Conservation (phyloP, 2,329 filamentous ascomycete species). For the Alternaria ventricosa region DNA sequence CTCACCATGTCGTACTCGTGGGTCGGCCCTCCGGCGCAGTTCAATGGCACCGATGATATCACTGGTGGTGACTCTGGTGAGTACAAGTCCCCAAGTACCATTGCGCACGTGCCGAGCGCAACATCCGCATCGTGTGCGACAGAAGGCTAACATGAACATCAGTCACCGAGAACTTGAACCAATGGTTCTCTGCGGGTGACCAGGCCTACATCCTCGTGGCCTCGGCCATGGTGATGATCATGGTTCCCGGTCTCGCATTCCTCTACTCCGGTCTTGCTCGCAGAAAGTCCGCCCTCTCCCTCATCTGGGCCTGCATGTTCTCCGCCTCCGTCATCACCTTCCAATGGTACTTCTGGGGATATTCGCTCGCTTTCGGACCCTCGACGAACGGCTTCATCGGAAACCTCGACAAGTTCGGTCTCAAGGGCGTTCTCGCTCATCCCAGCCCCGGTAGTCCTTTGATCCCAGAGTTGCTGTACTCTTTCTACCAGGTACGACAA, state of each 20-base stretch:
- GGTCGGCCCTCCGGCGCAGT: constrained; percentile 53
- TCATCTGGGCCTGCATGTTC: constrained; percentile 98
- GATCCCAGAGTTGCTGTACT: constrained; percentile 87
- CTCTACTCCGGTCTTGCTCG: constrained; percentile 97
- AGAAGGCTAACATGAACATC: constrained; percentile 24
- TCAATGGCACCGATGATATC: constrained; percentile 63
- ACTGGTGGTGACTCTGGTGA: constrained; percentile 80
- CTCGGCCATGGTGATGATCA: constrained; percentile 91
- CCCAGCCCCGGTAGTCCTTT: constrained; percentile 90
- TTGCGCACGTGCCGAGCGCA: constrained; percentile 28
- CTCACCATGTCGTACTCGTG: constrained; percentile 57
- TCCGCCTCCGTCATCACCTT: constrained; percentile 90
- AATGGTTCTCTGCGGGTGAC: constrained; percentile 92
- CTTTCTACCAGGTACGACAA: constrained; percentile 83
- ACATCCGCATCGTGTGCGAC: constrained; percentile 10
- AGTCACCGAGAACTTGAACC: constrained; percentile 89
- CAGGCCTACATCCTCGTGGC: constrained; percentile 91
- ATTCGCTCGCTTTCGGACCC: constrained; percentile 88
- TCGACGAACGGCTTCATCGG: constrained; percentile 92
- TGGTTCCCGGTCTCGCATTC: constrained; percentile 96
- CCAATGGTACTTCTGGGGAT: constrained; percentile 99
- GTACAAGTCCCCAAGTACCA: constrained; percentile 47
- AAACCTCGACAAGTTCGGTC: constrained; percentile 84
- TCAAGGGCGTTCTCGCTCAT: constrained; percentile 80
- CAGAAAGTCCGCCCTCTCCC: constrained; percentile 93